A percentile compares a stretch with the other conserved stretches of the same genome.
Conservation (phyloP, 345 rosid species). For the Lepidium didymum region DNA sequence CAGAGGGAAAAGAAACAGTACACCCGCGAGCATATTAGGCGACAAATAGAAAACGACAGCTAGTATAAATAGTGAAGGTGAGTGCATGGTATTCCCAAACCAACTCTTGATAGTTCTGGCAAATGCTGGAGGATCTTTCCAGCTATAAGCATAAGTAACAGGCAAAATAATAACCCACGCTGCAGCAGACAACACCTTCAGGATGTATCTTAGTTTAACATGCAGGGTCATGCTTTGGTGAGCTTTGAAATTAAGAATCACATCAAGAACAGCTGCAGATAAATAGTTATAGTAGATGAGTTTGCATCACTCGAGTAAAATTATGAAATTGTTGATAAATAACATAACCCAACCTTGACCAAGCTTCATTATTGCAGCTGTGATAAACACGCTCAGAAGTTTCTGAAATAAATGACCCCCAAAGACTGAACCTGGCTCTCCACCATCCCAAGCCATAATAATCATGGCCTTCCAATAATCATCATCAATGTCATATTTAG, state of each 20-base stretch:
- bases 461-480: slow-evolving; percentile 66
- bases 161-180: slow-evolving; percentile 92
- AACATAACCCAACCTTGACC: slow-evolving; percentile 71
- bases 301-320: neutral
- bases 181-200: slow-evolving; percentile 90
- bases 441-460: slow-evolving; percentile 92
- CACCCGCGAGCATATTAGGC: slow-evolving; percentile 84
- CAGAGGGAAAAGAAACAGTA: slow-evolving; percentile 86
- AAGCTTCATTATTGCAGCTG: slow-evolving; percentile 95
- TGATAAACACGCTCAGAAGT: slow-evolving; percentile 82
- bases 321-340: neutral
- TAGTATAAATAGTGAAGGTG: slow-evolving; percentile 73
- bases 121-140: slow-evolving; percentile 86
- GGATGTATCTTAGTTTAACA: slow-evolving; percentile 89
- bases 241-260: slow-evolving; percentile 90
- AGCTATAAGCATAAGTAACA: slow-evolving; percentile 87
- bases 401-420: slow-evolving; percentile 59
- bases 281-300: neutral
- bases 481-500: slow-evolving; percentile 22
- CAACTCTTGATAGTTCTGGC: slow-evolving; percentile 88
- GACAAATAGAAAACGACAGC: slow-evolving; percentile 81
- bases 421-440: slow-evolving; percentile 51
- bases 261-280: slow-evolving; percentile 84
- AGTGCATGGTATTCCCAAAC: slow-evolving; percentile 72
- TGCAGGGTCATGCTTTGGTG: slow-evolving; percentile 78